Conservation (phyloP, 257 asterid genomes). For the Fraxinus cuspidata region DNA sequence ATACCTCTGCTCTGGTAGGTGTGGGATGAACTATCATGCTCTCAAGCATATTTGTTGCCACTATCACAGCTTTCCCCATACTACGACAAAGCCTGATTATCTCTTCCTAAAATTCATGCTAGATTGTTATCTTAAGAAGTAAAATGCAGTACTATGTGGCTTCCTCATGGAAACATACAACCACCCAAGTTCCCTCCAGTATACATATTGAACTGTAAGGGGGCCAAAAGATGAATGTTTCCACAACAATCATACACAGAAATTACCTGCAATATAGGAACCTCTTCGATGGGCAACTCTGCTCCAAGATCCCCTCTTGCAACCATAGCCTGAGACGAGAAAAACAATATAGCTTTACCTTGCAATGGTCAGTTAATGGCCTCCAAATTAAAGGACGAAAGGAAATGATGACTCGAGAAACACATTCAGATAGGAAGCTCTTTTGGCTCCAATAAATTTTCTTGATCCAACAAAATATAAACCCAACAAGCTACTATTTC, state of each 20-base stretch:
- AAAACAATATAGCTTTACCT: slow-evolving; percentile 19
- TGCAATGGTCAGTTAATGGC: slow-evolving; percentile 14
- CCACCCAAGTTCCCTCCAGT: not conserved
- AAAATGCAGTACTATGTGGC: not conserved
- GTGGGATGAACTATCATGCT: slow-evolving; percentile 99
- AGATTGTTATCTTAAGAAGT: not conserved
- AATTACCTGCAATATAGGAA: slow-evolving; percentile 89
- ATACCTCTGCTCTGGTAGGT: slow-evolving; percentile 98
- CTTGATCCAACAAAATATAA: not conserved
- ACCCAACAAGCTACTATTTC: not conserved
- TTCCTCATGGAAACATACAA: not conserved
- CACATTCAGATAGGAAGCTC: not conserved
- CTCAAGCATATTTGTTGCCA: slow-evolving; percentile 98
- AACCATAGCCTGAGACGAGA: slow-evolving; percentile 81
- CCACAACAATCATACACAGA: not conserved
- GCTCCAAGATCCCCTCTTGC: slow-evolving; percentile 99
- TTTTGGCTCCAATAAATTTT: not conserved
- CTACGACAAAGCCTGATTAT: slow-evolving; percentile 89
- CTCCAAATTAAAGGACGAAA: slow-evolving; percentile 5
- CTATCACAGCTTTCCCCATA: slow-evolving; percentile 97
- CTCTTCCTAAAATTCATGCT: slow-evolving; percentile 61
- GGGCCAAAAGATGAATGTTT: not conserved
- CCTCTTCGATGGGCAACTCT: slow-evolving; percentile 94
- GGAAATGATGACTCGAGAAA: slow-evolving; percentile 15
- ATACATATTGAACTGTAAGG: not conserved